Evolutionary conservation across 2,329 filamentous ascomycete genomes (phyloP).

Genomic region (Penicillium decumbens): DNA sequence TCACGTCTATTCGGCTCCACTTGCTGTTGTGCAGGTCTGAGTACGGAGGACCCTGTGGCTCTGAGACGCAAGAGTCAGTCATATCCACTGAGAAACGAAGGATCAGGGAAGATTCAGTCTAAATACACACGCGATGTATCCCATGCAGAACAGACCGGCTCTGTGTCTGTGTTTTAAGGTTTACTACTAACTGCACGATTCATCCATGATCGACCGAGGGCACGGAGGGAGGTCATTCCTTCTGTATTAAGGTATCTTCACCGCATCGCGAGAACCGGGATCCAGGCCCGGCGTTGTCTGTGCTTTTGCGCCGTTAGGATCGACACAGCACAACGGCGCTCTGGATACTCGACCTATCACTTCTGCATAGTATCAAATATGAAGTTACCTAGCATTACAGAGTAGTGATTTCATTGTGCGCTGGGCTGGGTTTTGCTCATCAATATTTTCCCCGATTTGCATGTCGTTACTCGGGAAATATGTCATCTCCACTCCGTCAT

Average conservation of each 20-base stretch:
- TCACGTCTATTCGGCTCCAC: not conserved
- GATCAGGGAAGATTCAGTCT: no score
- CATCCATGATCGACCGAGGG: not conserved
- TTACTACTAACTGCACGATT: not conserved
- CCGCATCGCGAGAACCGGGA: not conserved
- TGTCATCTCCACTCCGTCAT: not conserved
- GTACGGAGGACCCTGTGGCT: no score
- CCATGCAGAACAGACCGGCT: not conserved
- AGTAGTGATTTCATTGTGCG: not conserved
- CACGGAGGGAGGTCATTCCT: not conserved
- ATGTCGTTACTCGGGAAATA: not conserved
- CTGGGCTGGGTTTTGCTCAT: not conserved
- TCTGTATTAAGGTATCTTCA: not conserved
- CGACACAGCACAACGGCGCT: constrained; percentile 5
- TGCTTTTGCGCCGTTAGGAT: constrained; percentile 7
- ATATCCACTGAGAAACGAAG: no score
- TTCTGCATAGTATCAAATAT: not conserved
- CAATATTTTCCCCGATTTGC: not conserved
- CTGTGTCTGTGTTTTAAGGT: not conserved
- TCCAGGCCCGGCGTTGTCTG: not conserved
- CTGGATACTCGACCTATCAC: not conserved
- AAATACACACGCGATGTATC: not conserved
- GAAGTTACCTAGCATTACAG: not conserved
- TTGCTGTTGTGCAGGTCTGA: not conserved
- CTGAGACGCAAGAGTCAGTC: not conserved